Base-by-base conservation (phyloP, 495 filamentous ascomycete species). In the Aspergillus mulundensis region DNA sequence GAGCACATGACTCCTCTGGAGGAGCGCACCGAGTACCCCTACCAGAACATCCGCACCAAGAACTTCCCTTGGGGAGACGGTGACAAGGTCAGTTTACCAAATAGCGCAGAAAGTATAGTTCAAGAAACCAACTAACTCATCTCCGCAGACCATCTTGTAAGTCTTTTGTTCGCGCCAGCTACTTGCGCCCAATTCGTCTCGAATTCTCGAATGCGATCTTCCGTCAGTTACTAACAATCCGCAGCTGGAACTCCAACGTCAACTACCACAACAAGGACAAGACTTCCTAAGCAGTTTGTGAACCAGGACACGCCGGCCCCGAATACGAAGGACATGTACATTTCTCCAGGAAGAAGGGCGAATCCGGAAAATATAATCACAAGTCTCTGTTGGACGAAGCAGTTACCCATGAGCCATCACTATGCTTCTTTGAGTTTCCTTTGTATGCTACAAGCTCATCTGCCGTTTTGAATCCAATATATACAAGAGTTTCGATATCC, bases 241-340 rank as follows among this genome's bases (percentile, higher is more conserved):
- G 59, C 70, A 94, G 90, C 87, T 98, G 94, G 94, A 98, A 98
- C 76, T 73, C 79, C 58, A 79, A 76, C 25, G 90, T 96, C 79
- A 98, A 98, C 83, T 92, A 95, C 80, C 91, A 97, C 84, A 90
- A 95, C 82, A 86, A 85, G 73, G 88, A 95, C 77, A 87, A 91
- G 81, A 67, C 74, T 52, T 76, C 70, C 63, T 85, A 83, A 80
- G 60, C 48, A 34, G 18, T 32, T 25, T 20, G 45, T 32, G 39
- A 18, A 39, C 48, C 21, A n/a, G 36, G 45, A 41, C 18, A 49
- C 43, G 40, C 44, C 53, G 30, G 42, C 19, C 10, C 36, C 23
- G 16, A 39, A 50, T 16, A 36, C 36, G 19, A 46, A 38, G 36
- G 46, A 47, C 54, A 56, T 63, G 60, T 65, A 67, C 62, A 65